Percentiles rank a stretch among this genome's conserved stretches.
These are phyloP conservation scores for Plasmodium vivax DNA, from an alignment of 169 alveolate species.

Conservation along the genomic window DNA sequence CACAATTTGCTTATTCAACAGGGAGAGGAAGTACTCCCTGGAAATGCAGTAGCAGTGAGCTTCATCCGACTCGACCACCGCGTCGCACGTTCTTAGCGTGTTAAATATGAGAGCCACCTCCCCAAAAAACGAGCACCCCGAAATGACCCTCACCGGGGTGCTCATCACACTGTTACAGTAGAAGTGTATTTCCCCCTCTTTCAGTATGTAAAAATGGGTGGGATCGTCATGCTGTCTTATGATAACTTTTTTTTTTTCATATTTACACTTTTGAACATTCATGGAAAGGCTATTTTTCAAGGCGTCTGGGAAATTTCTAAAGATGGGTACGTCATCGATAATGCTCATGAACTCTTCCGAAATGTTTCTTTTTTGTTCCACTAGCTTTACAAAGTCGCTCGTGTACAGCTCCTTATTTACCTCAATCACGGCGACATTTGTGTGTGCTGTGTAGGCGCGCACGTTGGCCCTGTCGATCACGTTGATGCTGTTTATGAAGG, in stretches of 20 bases:
- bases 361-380: constrained; percentile 20
- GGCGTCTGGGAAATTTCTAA: constrained; percentile 40
- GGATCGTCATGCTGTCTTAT: constrained; percentile 76
- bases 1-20: constrained; percentile 39
- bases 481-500: constrained; percentile 62
- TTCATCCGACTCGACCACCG: constrained; percentile 49
- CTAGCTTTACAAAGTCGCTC: constrained; percentile 20
- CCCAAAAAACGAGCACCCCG: constrained; percentile 45
- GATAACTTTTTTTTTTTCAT: constrained; percentile 39
- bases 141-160: constrained; percentile 26
- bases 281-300: constrained; percentile 41
- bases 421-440: constrained; percentile 53
- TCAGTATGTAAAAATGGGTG: constrained; percentile 31
- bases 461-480: constrained; percentile 10
- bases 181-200: constrained; percentile 37
- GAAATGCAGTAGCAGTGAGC: constrained; percentile 55
- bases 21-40: constrained; percentile 30
- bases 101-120: constrained; percentile 61
- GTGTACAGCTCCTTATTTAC: constrained; percentile 14
- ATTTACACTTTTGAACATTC: constrained; percentile 34
- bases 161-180: constrained; percentile 22
- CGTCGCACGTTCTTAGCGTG: constrained; percentile 55
- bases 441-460: constrained; percentile 31
- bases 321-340: constrained; percentile 48
- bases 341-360: constrained; percentile 50